Percentiles rank a stretch among this genome's conserved stretches.
Evolutionary conservation across 495 filamentous ascomycete species (phyloP).

Genomic region (Hypoxylon fragiforme): DNA sequence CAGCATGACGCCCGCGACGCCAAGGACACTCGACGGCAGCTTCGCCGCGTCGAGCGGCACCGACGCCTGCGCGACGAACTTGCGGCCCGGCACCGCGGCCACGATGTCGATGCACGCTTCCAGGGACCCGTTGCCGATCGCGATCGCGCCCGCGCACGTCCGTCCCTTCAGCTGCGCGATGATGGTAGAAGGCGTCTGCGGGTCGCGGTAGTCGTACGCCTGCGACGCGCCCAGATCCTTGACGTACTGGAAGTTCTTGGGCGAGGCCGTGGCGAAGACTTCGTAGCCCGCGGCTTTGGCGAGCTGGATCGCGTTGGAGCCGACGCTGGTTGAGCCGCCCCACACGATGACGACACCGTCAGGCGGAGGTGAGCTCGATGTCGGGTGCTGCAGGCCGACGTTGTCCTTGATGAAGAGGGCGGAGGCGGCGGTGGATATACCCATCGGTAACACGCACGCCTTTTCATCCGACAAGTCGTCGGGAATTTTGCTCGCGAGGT

Average conservation of each 20-base stretch:
- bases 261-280: slow-evolving; percentile 58
- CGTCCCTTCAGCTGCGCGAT: slow-evolving; percentile 29
- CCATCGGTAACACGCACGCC: slow-evolving; percentile 51
- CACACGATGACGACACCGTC: slow-evolving; percentile 16
- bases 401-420: slow-evolving; percentile 43
- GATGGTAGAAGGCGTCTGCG: slow-evolving; percentile 34
- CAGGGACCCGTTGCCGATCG: neutral
- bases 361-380: slow-evolving; percentile 27
- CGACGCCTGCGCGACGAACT: slow-evolving; percentile 3
- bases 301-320: slow-evolving; percentile 63
- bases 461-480: slow-evolving; percentile 42
- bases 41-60: neutral
- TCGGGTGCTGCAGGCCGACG: slow-evolving; percentile 45
- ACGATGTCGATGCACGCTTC: slow-evolving; percentile 27
- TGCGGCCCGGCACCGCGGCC: slow-evolving; percentile 22
- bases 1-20: neutral
- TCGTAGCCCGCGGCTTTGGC: slow-evolving; percentile 59
- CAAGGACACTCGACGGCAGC: neutral
- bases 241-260: slow-evolving; percentile 55
- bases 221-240: slow-evolving; percentile 54
- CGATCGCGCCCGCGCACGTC: slow-evolving; percentile 14
- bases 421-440: slow-evolving; percentile 48
- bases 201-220: slow-evolving; percentile 59
- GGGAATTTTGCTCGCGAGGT: slow-evolving; percentile 43
- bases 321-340: slow-evolving; percentile 54